Conservation (phyloP, 1,139 yeast species). For the Lodderomyces theae region DNA sequence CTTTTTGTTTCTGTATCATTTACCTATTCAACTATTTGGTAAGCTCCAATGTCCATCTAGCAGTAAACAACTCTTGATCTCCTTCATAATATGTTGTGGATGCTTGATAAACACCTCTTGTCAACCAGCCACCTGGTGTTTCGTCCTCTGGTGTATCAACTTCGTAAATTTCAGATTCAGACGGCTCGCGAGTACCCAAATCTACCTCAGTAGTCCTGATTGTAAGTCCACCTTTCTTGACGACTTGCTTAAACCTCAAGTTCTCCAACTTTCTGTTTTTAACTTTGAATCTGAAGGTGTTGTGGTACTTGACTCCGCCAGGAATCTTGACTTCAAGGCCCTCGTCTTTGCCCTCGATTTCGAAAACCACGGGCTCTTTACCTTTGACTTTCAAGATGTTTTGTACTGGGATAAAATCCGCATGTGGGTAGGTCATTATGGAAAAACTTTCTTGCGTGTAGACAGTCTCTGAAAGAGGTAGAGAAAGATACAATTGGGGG, state of each 20-base stretch:
- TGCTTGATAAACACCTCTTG: slow-evolving; percentile 38
- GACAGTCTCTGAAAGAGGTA: too few species aligned
- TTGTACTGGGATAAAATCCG: slow-evolving; percentile 35
- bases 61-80: slow-evolving; percentile 27
- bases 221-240: slow-evolving; percentile 39
- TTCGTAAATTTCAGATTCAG: slow-evolving; percentile 25
- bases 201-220: slow-evolving; percentile 31
- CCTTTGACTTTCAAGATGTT: slow-evolving; percentile 34
- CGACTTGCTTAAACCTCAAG: slow-evolving; percentile 37
- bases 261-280: slow-evolving; percentile 29
- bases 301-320: slow-evolving; percentile 36
- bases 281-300: slow-evolving; percentile 36
- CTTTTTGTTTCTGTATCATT: not conserved
- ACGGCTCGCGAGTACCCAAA: slow-evolving; percentile 34
- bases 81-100: slow-evolving; percentile 34
- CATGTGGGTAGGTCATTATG: slow-evolving; percentile 17
- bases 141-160: slow-evolving; percentile 35
- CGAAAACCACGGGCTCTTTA: slow-evolving; percentile 25
- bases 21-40: slow-evolving; percentile 6
- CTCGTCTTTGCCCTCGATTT: slow-evolving; percentile 28
- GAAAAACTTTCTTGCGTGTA: too few species aligned
- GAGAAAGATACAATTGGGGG: too few species aligned
- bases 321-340: slow-evolving; percentile 34
- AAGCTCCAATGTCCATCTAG: slow-evolving; percentile 30
- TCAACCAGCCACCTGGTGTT: slow-evolving; percentile 42